Base-by-base conservation (phyloP, 805 yeast species). In the Wickerhamiella sergipiensis region DNA sequence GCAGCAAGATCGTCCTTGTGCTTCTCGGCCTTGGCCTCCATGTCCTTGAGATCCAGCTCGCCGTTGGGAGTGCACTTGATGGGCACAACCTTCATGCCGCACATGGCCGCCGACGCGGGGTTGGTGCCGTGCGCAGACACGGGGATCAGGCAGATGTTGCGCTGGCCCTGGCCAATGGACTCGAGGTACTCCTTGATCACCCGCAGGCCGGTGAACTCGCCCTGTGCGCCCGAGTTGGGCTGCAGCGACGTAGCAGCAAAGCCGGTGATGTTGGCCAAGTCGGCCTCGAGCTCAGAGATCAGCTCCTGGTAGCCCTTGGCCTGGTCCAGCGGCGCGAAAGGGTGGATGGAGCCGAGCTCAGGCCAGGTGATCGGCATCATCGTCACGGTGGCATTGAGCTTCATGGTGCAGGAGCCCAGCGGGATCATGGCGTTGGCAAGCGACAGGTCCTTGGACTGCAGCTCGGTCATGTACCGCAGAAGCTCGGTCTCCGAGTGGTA, bases 191-290 rank as follows among this genome's bases (percentile, higher is more conserved):
- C 77, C 58, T 80, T 77, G 58, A 92, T 90, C 45, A 88, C 87
- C 53, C 94, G 78, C 53, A 92, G 73, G 26, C 98, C 98, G 15
- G 97, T 79, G 69, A 84, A 92, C 69, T 92, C 98, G 67, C 98
- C 98, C 68, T 90, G 96, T 40, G 98, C 97, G 58, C 98, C 98
- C 40, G 97, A 86, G 66, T 92, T 92, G 55, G 98, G 98, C 81
- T 87, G 94, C 53, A 86, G 71, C 2, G 97, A 85, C 19, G 95
- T 83, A 42, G 85, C 90, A 54, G 81, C 85, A 62, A 92, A 87
- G 0, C 97, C 97, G 10, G 98, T 90, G 56, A 92, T 89, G 56
- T 84, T 86, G 51, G 89, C 85, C 58, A 92, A 73, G 67, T 92
- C 97, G 38, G 73, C 70, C 66, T 85, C 95, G 33, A 92, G 76